These are phyloP conservation scores for Cordyceps javanica DNA, from an alignment of 2,329 filamentous ascomycete species.

Conservation along the genomic window DNA sequence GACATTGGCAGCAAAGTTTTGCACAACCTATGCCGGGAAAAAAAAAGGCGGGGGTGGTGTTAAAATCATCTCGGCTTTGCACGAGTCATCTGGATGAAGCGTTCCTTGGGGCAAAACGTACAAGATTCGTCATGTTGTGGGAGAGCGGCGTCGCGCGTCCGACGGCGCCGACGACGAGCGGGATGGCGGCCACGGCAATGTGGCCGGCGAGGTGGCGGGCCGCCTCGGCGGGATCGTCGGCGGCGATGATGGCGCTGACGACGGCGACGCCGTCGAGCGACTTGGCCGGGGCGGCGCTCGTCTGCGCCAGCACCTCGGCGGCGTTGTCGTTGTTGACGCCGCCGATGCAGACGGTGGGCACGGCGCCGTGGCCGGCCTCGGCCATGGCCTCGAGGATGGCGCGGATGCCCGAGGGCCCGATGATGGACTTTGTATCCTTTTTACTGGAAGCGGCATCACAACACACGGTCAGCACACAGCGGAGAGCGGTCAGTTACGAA, in stretches of 20 bases:
- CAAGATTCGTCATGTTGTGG: constrained; percentile 96
- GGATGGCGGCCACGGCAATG: constrained; percentile 43
- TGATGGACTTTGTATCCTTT: constrained; percentile 68
- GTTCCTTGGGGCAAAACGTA: constrained; percentile 17
- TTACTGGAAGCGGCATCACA: constrained; percentile 53
- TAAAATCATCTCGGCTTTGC: not conserved
- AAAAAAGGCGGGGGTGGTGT: not conserved
- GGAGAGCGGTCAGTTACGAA: no score
- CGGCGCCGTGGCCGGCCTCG: constrained; percentile 33
- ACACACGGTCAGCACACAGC: no score
- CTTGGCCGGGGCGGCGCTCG: constrained; percentile 42
- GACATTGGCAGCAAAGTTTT: constrained; percentile 91
- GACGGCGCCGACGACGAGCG: constrained; percentile 53
- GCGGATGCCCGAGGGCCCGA: constrained; percentile 49
- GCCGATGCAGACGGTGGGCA: constrained; percentile 77
- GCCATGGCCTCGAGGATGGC: constrained; percentile 52
- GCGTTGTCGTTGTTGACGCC: constrained; percentile 76
- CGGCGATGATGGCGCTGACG: constrained; percentile 81
- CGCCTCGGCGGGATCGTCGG: constrained; percentile 58
- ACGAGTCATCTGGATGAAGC: not conserved
- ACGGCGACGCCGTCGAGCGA: constrained; percentile 75
- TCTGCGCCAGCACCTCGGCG: constrained; percentile 68
- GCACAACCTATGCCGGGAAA: constrained; percentile 52
- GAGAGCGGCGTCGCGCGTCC: constrained; percentile 63
- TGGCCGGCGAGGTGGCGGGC: constrained; percentile 48